Conservation (phyloP, 164 flowering plant genomes). For the Magnolia changhungtana region DNA sequence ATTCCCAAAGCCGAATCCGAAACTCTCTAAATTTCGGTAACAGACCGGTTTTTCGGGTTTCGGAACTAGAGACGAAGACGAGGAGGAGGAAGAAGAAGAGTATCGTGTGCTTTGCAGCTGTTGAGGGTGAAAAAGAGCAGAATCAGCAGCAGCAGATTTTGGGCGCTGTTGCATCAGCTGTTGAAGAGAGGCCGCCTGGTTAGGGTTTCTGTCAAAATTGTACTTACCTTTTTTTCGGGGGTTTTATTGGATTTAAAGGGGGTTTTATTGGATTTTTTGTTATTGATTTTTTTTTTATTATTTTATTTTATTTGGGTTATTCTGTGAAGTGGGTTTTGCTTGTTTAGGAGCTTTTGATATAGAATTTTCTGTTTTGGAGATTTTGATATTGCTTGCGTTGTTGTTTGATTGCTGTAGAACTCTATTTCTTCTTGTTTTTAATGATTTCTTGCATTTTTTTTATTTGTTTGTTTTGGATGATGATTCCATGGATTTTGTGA, state of each 20-base stretch:
- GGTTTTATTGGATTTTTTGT: not conserved
- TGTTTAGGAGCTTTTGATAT: not conserved
- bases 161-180: constrained; percentile 41
- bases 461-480: not conserved
- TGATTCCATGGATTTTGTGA: not conserved
- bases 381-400: not conserved
- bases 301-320: no score
- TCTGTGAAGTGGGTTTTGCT: not conserved
- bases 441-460: not conserved
- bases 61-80: constrained; percentile 11
- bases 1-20: not conserved
- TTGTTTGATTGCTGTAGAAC: not conserved
- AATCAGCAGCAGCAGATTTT: constrained; percentile 22
- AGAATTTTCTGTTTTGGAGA: not conserved
- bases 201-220: constrained; percentile 1
- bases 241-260: no score
- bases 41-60: constrained; percentile 17
- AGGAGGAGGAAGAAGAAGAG: constrained; percentile 9
- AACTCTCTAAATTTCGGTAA: constrained; percentile 10
- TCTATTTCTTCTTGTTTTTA: not conserved
- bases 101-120: constrained; percentile 51
- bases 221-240: not conserved
- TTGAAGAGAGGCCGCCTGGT: constrained; percentile 55
- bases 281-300: not conserved
- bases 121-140: constrained; percentile 35